These are phyloP conservation scores for Alternaria ethzedia DNA, from an alignment of 2,329 filamentous ascomycete species.

Conservation along the genomic window DNA sequence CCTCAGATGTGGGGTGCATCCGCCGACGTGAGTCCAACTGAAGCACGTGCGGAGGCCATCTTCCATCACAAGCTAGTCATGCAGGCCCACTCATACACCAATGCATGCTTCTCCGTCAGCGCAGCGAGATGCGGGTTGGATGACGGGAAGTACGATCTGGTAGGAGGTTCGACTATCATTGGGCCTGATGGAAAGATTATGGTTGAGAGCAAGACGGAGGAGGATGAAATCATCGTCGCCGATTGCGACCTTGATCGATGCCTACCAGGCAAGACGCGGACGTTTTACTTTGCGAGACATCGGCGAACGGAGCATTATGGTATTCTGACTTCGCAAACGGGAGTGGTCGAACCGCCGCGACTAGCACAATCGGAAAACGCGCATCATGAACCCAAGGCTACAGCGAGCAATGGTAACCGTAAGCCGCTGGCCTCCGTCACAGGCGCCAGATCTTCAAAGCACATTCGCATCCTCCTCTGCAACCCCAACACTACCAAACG, in stretches of 20 bases:
- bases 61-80: slow-evolving; percentile 61
- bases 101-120: slow-evolving; percentile 57
- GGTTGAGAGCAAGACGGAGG: slow-evolving; percentile 54
- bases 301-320: neutral
- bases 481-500: neutral
- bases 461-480: neutral
- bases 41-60: slow-evolving; percentile 54
- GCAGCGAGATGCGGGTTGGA: slow-evolving; percentile 58
- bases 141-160: slow-evolving; percentile 54
- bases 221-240: slow-evolving; percentile 58
- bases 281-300: neutral
- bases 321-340: neutral
- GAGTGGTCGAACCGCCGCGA: neutral
- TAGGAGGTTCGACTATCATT: slow-evolving; percentile 31
- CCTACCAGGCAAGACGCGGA: slow-evolving; percentile 43
- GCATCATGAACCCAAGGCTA: neutral
- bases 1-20: slow-evolving; percentile 46
- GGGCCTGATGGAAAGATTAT: slow-evolving; percentile 56
- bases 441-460: neutral
- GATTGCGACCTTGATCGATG: slow-evolving; percentile 57
- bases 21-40: slow-evolving; percentile 27
- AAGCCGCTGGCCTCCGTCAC: neutral
- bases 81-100: slow-evolving; percentile 60
- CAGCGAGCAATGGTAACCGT: neutral
- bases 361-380: neutral